These are phyloP conservation scores for Xylaria sp. DNA, from an alignment of 495 filamentous ascomycete species.

Conservation along the genomic window DNA sequence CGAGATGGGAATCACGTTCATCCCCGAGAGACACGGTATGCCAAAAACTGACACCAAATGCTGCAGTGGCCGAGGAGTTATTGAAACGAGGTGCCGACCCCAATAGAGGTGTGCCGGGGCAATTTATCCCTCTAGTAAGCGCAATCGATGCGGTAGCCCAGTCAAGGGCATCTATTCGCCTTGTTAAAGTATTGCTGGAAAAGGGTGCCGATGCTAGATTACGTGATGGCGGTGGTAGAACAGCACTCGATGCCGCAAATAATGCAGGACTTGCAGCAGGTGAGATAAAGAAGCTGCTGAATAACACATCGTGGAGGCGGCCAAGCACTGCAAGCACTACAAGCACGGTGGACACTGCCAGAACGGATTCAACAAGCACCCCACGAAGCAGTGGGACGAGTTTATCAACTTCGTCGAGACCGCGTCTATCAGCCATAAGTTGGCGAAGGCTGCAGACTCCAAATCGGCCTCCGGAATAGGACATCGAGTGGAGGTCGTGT, in stretches of 20 bases:
- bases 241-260: slow-evolving; percentile 32
- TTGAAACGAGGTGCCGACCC: slow-evolving; percentile 30
- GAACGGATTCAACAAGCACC: neutral
- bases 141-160: slow-evolving; percentile 37
- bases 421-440: neutral
- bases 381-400: neutral
- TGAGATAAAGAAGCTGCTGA: slow-evolving; percentile 36
- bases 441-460: neutral
- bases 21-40: neutral
- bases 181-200: slow-evolving; percentile 36
- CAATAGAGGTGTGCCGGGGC: slow-evolving; percentile 26
- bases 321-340: slow-evolving; percentile 15
- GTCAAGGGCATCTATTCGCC: slow-evolving; percentile 26
- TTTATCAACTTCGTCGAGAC: neutral
- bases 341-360: neutral
- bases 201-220: slow-evolving; percentile 37
- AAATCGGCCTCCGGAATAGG: neutral
- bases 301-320: slow-evolving; percentile 14
- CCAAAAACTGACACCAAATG: neutral
- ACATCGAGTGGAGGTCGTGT: neutral
- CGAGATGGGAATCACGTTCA: neutral
- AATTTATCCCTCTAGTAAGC: slow-evolving; percentile 32
- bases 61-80: slow-evolving; percentile 18
- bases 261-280: slow-evolving; percentile 32
- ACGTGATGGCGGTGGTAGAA: slow-evolving; percentile 31